Conservation (phyloP, 768 basidiomycete genomes). For the Artomyces pyxidatus region DNA sequence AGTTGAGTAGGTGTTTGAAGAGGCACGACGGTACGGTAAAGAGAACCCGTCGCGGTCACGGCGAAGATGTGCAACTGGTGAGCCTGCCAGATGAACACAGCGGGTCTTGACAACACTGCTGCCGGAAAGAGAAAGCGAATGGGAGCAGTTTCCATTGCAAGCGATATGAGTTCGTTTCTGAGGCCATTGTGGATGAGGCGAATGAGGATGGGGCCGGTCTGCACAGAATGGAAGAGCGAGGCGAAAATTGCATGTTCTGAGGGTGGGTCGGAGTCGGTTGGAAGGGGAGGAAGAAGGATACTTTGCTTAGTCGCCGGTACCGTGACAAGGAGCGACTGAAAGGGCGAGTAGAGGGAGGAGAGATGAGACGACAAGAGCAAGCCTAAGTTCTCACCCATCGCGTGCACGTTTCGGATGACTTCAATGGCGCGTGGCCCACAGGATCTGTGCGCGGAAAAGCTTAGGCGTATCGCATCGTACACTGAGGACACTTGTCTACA, state of each 20-base stretch:
- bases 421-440: too few relatives aligned
- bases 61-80: conserved; percentile 62
- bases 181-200: conserved; percentile 69
- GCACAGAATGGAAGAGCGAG: conserved; percentile 44
- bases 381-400: too few relatives aligned
- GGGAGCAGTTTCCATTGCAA: conserved; percentile 54
- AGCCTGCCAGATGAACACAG: conserved; percentile 42
- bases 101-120: conserved; percentile 53
- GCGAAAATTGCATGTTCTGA: conserved; percentile 70
- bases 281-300: conserved; percentile 37
- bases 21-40: conserved; percentile 68
- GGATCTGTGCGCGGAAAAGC: too few relatives aligned
- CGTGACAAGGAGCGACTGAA: conserved; percentile 41
- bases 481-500: too few relatives aligned
- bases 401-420: too few relatives aligned
- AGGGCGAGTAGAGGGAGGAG: conserved; percentile 51
- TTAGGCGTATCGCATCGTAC: too few relatives aligned
- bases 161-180: conserved; percentile 70
- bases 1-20: conserved; percentile 25
- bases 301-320: conserved; percentile 55
- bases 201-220: conserved; percentile 59
- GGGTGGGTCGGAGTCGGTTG: conserved; percentile 34
- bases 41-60: conserved; percentile 57
- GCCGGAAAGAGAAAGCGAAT: conserved; percentile 77
- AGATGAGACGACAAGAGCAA: conserved; percentile 38